Evolutionary conservation across 1,284 basidiomycete genomes (phyloP), one percentile per base, ranked within the genome.

Genomic region (Microbotryum saponariae): DNA sequence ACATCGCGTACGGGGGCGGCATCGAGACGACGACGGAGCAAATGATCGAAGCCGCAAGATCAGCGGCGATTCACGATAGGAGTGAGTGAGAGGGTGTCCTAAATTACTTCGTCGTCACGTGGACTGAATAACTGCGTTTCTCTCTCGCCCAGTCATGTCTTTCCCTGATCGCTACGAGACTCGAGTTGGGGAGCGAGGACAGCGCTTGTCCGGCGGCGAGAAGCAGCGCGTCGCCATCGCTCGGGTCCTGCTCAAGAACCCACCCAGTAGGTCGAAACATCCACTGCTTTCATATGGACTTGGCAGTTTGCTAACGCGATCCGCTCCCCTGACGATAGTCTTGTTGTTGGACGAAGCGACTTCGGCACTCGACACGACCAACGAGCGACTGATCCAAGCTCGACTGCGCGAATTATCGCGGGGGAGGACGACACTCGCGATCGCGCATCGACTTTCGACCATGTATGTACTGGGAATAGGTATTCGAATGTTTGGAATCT

Each of bases 151-250:
- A 42, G 37, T 88, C 71, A 75, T 83, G 74, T 78, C 79, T 54
- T 91, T 91, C 82, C 86, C 88, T 2, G 86, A 90, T 63, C 85
- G 86, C 72, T 79, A 79, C 74, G 81, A 87, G 37, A 92, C 90
- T 31, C 79, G 82, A 56, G 86, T 88, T 20, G 86, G 86, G 33
- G 90, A 92, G 76, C 82, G 90, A 33, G 90, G 90, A 37, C 83
- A 91, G 18, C 78, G 88, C 52, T 77, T 93, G 53, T 73, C 70
- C 6, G 78, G 78, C 1, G 74, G 74, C 2, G 73, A 74, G 64
- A 71, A 71, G 60, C 67, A 73, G 58, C 54, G 73, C 4, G 87
- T 91, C 14, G 87, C 91, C 14, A 86, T 96, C 70, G 90, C 91
- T 0, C 80, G 90, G 55, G 91, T 89, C 3, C 79, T 94, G 54